A percentile compares a stretch with the other conserved stretches of the same genome.
Evolutionary conservation across 2,329 filamentous ascomycete genomes (phyloP).

Genomic region (Epichloe uncinata): DNA sequence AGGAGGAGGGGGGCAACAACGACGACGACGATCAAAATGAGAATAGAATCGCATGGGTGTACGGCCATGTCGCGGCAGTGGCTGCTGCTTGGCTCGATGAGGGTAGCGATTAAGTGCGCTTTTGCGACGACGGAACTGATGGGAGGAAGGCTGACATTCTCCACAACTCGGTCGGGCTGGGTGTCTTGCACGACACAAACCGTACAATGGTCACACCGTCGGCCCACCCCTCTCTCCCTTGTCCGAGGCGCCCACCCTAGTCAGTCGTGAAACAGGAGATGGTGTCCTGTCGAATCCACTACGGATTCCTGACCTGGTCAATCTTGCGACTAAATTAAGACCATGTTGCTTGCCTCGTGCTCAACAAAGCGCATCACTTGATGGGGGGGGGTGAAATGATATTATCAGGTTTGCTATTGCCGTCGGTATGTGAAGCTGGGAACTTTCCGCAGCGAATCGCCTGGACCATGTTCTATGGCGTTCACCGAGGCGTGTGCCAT

Average conservation of each 20-base stretch:
- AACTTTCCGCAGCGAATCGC: background rate
- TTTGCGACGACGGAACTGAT: background rate
- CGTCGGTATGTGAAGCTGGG: background rate
- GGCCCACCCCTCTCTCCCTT: constrained; percentile 5
- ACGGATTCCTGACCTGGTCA: constrained; percentile 10
- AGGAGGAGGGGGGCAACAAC: background rate
- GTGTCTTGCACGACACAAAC: constrained; percentile 1
- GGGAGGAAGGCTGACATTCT: background rate
- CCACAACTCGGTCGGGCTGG: background rate
- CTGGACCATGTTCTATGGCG: background rate
- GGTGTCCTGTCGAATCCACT: constrained; percentile 9
- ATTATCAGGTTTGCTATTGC: background rate
- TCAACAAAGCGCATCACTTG: constrained; percentile 3
- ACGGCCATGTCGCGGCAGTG: background rate
- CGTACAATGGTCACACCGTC: background rate
- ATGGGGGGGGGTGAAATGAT: background rate
- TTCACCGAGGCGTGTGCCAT: constrained; percentile 2
- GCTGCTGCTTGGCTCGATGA: background rate
- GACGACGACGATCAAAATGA: background rate
- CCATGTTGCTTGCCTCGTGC: background rate
- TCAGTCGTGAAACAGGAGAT: constrained; percentile 12
- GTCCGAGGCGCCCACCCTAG: constrained; percentile 8
- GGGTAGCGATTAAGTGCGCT: background rate
- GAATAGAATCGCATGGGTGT: background rate
- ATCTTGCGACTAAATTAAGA: constrained; percentile 8